Base-by-base conservation (phyloP, 108 stramenopile genomes). In the Epipyxis sp. region DNA sequence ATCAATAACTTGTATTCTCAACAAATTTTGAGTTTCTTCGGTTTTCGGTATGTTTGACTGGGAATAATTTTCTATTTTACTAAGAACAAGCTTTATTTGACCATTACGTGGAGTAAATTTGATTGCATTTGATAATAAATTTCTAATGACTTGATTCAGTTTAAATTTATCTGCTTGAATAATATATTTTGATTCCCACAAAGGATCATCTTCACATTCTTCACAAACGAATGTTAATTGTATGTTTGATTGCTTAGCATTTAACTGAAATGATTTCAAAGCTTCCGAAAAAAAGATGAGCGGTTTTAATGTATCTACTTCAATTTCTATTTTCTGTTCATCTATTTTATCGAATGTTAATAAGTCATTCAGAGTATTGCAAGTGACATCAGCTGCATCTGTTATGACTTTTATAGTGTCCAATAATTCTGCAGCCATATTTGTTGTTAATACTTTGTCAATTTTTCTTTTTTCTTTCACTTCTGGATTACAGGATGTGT, bases 91-190 rank as follows among this genome's bases (percentile, higher is more conserved):
- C 20, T 25, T 20, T 37, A 40, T 25, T 20, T 68, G 29, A 20
- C 65, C 65, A 13, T 16, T 41, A 13, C 16, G 65, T 20, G 65
- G 65, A 20, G 65, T 68, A 68, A 68, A 68, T 25, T 68, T 68
- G 20, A 68, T 20, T 40, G 65, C 65, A 68, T 68, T 68, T 37
- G 65, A 68, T 20, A 13, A 37, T 16, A 68, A 20, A 68, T 68
- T 68, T 16, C 65, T 20, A 25, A 68, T 25, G 20, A 68, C 65
- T 68, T 68, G 65, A 68, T 20, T 37, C 20, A 68, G 65, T 68
- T 41, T 68, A 20, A 41, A 37, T 37, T 41, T 37, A 41, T 68
- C 65, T 13, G 29, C 65, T 25, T 57, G 16, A 25, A 57, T 57
- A 25, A 57, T 20, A 25, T 57, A 25, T 16, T 57, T 25, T 20